Base-by-base conservation (phyloP, 495 filamentous ascomycete species). In the Patellaria atrata region DNA sequence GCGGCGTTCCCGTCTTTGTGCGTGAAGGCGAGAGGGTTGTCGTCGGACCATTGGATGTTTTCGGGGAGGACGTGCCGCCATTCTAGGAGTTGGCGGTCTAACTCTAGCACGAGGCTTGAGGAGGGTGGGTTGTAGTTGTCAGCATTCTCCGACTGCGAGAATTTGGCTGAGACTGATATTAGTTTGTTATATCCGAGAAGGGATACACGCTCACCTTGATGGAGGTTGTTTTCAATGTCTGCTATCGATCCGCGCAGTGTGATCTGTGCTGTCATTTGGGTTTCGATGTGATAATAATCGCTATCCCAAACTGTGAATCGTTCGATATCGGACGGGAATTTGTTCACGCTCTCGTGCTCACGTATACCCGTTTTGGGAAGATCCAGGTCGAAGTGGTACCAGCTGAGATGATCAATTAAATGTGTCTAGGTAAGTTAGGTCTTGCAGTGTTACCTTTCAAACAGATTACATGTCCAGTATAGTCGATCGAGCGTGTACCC, bases 381-480 rank as follows among this genome's bases (percentile, higher is more conserved):
- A 24, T 70, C 68, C 2, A 73, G 51, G 38, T 75, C 71, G 20
- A 73, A 53, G 25, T 70, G 59, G 5, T 71, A 51, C 18, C 57
- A 60, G 12, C 66, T 70, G 17, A 17, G 32, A 35, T 44, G 21
- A 40, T 23, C 22, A 37, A 15, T 19, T 14, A 24, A 40, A 34
- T n/a, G 26, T 8, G n/a, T 11, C 7, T 2, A 33, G 22, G 13
- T 1, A 24, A 16, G 12, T 13, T 22, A 24, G 6, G 3, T 38
- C 28, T 14, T 11, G 18, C 19, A 7, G 20, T 19, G 48, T 21
- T 61, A 71, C 65, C 67, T 70, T 43, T 75, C 70, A 53, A 70
- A 65, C 21, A 72, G 60, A 7, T 62, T 58, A 41, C 70, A 73
- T 38, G 67, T 63, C 71, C 71, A 75, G 29, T 66, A 75, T 0